phyloP scores from a whole-genome alignment of 108 stramenopile genomes.

The Cyclotella choctawhatcheeana region DNA sequence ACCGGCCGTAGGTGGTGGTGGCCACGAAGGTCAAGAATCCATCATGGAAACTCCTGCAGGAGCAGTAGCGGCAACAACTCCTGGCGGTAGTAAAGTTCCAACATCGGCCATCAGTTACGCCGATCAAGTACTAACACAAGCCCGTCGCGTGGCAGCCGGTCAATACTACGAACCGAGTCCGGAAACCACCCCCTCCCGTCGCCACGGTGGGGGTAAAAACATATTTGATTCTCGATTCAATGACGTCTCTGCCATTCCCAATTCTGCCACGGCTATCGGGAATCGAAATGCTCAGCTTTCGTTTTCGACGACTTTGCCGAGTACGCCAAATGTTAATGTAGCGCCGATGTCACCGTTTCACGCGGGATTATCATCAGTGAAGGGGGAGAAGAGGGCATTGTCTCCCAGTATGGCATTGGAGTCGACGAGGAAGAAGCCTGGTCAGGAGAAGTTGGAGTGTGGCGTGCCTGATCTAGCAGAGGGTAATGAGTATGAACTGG shows the following conservation, averaged over 20 bases:
- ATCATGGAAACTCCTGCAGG: slow-evolving; percentile 12
- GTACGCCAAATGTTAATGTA: slow-evolving; percentile 18
- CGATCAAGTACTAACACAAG: slow-evolving; percentile 39
- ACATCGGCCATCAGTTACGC: slow-evolving; percentile 41
- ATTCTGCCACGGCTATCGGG: background rate
- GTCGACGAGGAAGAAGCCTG: slow-evolving; percentile 20
- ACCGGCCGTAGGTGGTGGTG: slow-evolving; percentile 15
- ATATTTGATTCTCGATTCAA: slow-evolving; percentile 8
- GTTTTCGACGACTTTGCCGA: slow-evolving; percentile 8
- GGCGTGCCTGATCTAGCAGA: slow-evolving; percentile 24
- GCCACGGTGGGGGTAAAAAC: background rate
- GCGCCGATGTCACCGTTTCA: slow-evolving; percentile 36
- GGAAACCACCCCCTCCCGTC: slow-evolving; percentile 19
- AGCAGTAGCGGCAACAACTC: slow-evolving; percentile 1
- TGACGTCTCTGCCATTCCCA: background rate
- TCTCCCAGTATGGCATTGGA: slow-evolving; percentile 5
- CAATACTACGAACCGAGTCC: slow-evolving; percentile 50
- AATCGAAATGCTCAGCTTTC: background rate
- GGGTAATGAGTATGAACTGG: slow-evolving; percentile 36
- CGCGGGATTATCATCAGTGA: slow-evolving; percentile 39
- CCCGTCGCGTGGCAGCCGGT: slow-evolving; percentile 38
- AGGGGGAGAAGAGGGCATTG: slow-evolving; percentile 41
- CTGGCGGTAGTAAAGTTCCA: slow-evolving; percentile 1
- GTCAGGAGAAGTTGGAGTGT: slow-evolving; percentile 13
- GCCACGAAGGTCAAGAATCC: slow-evolving; percentile 3